Conservation (phyloP, 2,329 filamentous ascomycete genomes). For the Aspergillus uvarum region DNA sequence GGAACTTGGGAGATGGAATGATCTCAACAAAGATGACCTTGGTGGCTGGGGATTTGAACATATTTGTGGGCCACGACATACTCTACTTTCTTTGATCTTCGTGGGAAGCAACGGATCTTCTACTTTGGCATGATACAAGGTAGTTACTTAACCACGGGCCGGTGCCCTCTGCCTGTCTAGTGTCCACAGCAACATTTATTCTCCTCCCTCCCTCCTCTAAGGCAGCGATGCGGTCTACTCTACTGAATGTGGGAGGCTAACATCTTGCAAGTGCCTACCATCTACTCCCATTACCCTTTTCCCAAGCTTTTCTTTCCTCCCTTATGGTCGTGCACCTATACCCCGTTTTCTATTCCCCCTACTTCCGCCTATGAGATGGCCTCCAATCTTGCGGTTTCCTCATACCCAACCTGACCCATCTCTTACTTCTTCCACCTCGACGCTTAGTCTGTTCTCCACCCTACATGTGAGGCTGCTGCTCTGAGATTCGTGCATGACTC, state of each 20-base stretch:
- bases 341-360: neutral
- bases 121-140: slow-evolving; percentile 5
- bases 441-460: slow-evolving; percentile 3
- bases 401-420: slow-evolving; percentile 1
- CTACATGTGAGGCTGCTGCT: neutral
- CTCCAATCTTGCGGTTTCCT: neutral
- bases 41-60: neutral
- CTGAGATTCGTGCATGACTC: neutral
- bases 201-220: neutral
- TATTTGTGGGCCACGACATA: neutral
- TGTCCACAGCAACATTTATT: neutral
- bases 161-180: neutral
- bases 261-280: no score
- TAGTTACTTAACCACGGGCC: slow-evolving; percentile 4
- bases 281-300: neutral
- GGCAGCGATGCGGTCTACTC: neutral
- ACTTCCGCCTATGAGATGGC: neutral
- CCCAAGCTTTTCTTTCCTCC: neutral
- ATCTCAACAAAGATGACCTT: neutral
- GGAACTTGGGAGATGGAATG: neutral
- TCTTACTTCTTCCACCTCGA: neutral
- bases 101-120: neutral
- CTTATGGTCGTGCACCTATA: neutral
- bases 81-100: neutral
- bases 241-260: neutral